Base-by-base conservation (phyloP, 164 flowering plant species). In the Sextonia rubra region DNA sequence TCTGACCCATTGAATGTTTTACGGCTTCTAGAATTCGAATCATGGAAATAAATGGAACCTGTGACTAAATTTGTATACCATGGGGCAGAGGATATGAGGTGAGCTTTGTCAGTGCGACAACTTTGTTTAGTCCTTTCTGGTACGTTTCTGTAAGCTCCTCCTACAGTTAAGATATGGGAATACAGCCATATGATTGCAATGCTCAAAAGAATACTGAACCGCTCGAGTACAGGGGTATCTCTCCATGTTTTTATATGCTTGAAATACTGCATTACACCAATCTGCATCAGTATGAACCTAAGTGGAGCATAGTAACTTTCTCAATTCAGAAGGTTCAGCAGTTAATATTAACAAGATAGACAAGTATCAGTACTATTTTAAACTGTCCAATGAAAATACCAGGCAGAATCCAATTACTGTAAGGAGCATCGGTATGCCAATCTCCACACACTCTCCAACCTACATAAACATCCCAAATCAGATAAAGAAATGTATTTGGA, bases 61-160 rank as follows among this genome's bases (percentile, higher is more conserved):
- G 44, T 25, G 47, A 17, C 14, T 62, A 64, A 29, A 12, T 66
- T 64, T 15, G 11, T 25, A 11, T 58, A 88, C 94, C 97, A 91
- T 71, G 97, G 91, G 47, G 97, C 90, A 67, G 91, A 81, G 4
- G 94, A 86, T 80, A 91, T 83, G 20, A 91, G 85, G 75, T 88
- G 76, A 27, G 93, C 87, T 70, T 77, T 82, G 81, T 91, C 97
- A 1, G 92, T 85, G 44, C 96, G 89, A 64, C 96, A 91, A 71
- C 85, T 85, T 15, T 56, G 1, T 69, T 91, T 88, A 65, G 96
- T 83, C 37, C 27, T 61, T 24, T 68, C 67, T 17, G 71, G 64
- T 61, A 48, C 76, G 60, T 74, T 37, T 60, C 55, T 68, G 76
- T 74, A 74, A 55, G 71, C 71, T 60, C 76, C 76, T 3, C 52